A percentile compares a stretch with the other conserved stretches of the same genome.
Conservation (phyloP, 139 green algal species). For the Nannochloris sp. region DNA sequence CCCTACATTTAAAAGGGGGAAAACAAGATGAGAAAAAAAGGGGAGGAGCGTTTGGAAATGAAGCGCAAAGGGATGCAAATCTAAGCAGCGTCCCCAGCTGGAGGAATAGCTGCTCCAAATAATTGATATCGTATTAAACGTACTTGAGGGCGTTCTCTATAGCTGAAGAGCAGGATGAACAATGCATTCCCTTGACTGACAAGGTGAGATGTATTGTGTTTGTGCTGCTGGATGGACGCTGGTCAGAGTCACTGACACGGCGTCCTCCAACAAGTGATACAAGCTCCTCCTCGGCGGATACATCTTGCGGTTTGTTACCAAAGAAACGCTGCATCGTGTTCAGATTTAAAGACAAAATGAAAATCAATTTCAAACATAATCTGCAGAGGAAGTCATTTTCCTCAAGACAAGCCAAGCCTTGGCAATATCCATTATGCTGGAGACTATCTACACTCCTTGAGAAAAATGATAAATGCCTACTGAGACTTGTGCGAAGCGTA, state of each 20-base stretch:
- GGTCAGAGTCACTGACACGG: neutral
- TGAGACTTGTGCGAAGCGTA: no score
- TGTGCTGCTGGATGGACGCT: neutral
- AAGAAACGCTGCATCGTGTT: no score
- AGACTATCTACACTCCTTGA: no score
- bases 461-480: no score
- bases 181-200: conserved; percentile 78
- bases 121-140: no score
- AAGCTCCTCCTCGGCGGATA: neutral
- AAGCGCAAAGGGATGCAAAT: neutral
- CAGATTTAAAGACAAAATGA: no score
- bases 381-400: no score
- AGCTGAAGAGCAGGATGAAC: conserved; percentile 68
- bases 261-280: neutral
- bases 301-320: neutral
- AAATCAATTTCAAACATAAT: no score
- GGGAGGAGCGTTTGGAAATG: neutral
- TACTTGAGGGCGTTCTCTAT: conserved; percentile 68
- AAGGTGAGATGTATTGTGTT: conserved; percentile 16
- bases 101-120: no score
- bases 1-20: conserved; percentile 23
- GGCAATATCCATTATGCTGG: no score
- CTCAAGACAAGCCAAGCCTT: no score
- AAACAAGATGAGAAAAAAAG: neutral
- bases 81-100: neutral